Conservation (phyloP, 1,139 yeast species). For the Geotrichum carabidarum region DNA sequence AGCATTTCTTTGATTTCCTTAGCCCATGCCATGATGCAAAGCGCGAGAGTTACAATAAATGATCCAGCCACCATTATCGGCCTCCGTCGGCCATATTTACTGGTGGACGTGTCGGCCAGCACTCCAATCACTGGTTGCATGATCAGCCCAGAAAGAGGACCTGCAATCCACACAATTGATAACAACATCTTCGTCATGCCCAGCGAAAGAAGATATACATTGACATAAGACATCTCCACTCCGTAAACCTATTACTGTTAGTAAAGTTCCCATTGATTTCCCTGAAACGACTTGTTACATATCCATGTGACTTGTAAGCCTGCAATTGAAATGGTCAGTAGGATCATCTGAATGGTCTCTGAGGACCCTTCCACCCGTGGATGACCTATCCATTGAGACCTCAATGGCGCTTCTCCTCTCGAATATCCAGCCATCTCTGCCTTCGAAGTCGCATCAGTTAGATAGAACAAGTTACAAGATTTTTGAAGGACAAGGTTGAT, state of each 20-base stretch:
- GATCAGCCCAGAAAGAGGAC: conserved; percentile 55
- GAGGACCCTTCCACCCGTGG: conserved; percentile 34
- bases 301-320: conserved; percentile 43
- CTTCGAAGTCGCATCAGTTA: not conserved
- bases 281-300: conserved; percentile 19
- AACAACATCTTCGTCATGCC: conserved; percentile 51
- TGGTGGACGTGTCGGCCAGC: conserved; percentile 48
- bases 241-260: conserved; percentile 26
- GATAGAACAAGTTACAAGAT: not conserved
- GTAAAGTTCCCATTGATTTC: not conserved
- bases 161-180: conserved; percentile 59
- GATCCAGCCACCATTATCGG: conserved; percentile 55
- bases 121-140: conserved; percentile 59
- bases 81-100: conserved; percentile 47
- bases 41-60: conserved; percentile 43
- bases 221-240: conserved; percentile 41
- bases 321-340: conserved; percentile 37
- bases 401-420: not conserved
- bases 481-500: not conserved
- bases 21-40: conserved; percentile 47
- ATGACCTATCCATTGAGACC: conserved; percentile 33
- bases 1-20: conserved; percentile 34
- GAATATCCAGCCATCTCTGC: not conserved
- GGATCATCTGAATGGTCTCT: conserved; percentile 32
- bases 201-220: conserved; percentile 43